Evolutionary conservation across 1,139 yeast genomes (phyloP).

Genomic region (Hansenula sp.): DNA sequence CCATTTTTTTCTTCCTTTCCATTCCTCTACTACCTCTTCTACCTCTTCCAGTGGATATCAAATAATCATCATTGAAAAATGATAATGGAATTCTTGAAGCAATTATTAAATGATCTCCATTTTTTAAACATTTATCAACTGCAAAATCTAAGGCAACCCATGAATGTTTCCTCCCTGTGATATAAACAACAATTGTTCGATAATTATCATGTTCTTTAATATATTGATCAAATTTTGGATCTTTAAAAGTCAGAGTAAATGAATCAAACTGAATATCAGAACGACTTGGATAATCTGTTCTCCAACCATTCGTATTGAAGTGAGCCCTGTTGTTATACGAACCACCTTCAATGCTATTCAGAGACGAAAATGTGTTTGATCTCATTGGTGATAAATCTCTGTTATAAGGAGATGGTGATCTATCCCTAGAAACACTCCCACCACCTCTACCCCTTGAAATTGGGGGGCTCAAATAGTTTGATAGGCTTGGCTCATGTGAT

Average conservation of each 20-base stretch:
- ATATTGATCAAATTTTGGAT: slow-evolving; percentile 25
- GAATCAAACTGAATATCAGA: slow-evolving; percentile 11
- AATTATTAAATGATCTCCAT: slow-evolving; percentile 64
- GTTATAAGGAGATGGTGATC: slow-evolving; percentile 10
- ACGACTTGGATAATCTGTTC: slow-evolving; percentile 16
- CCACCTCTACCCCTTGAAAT: background rate
- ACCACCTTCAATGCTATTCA: slow-evolving; percentile 41
- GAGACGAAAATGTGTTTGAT: slow-evolving; percentile 44
- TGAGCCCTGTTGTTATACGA: slow-evolving; percentile 19
- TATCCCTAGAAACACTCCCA: background rate
- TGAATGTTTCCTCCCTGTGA: slow-evolving; percentile 69
- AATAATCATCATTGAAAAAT: slow-evolving; percentile 5
- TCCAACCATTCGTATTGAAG: slow-evolving; percentile 11
- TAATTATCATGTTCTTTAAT: slow-evolving; percentile 29
- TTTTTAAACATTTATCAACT: slow-evolving; percentile 44
- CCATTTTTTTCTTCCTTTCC: slow-evolving; percentile 2
- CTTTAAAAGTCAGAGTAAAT: slow-evolving; percentile 6
- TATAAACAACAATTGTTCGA: slow-evolving; percentile 57
- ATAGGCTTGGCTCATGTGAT: background rate
- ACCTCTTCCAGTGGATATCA: slow-evolving; percentile 1
- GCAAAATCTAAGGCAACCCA: slow-evolving; percentile 81
- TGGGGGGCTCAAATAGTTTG: background rate
- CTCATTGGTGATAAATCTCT: slow-evolving; percentile 17
- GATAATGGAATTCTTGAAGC: slow-evolving; percentile 38
- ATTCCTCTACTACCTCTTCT: background rate